Conservation (phyloP, 768 basidiomycete species). For the Hygrophorus pudorinus region DNA sequence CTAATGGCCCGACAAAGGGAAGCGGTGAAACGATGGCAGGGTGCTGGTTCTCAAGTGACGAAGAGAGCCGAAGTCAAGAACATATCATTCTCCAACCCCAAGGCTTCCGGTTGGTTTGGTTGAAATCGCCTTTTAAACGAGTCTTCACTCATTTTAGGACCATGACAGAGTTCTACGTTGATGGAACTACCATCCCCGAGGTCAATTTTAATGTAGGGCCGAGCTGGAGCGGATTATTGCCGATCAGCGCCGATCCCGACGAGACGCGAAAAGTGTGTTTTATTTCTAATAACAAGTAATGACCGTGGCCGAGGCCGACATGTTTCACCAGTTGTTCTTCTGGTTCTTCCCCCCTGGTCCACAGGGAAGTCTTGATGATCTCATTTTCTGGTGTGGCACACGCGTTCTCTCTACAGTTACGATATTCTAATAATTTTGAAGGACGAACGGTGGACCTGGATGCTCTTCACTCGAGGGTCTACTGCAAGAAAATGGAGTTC, state of each 20-base stretch:
- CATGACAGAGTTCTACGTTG: constrained; percentile 56
- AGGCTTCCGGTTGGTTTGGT: constrained; percentile 42
- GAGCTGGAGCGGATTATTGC: constrained; percentile 66
- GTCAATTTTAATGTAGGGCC: constrained; percentile 69
- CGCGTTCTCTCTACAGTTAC: neutral
- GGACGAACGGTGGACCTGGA: constrained; percentile 78
- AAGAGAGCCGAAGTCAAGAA: constrained; percentile 32
- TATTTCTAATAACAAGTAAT: neutral
- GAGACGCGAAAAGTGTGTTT: constrained; percentile 55
- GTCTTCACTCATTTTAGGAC: neutral
- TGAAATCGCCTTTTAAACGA: neutral
- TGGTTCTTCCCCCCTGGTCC: constrained; percentile 81
- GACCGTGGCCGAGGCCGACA: neutral
- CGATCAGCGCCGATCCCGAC: constrained; percentile 47
- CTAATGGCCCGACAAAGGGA: constrained; percentile 34
- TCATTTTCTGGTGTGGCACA: constrained; percentile 59
- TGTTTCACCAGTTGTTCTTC: constrained; percentile 53
- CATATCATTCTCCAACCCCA: constrained; percentile 63
- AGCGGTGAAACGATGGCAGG: constrained; percentile 34
- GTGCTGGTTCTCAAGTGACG: constrained; percentile 10
- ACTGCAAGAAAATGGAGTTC: constrained; percentile 66
- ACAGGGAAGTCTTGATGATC: constrained; percentile 57
- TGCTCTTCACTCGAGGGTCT: constrained; percentile 67
- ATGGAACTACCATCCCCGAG: constrained; percentile 54
- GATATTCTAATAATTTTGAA: constrained; percentile 15